Base-by-base conservation (phyloP, 139 green algal genomes). In the Chlamydomonas sphaeroides region DNA sequence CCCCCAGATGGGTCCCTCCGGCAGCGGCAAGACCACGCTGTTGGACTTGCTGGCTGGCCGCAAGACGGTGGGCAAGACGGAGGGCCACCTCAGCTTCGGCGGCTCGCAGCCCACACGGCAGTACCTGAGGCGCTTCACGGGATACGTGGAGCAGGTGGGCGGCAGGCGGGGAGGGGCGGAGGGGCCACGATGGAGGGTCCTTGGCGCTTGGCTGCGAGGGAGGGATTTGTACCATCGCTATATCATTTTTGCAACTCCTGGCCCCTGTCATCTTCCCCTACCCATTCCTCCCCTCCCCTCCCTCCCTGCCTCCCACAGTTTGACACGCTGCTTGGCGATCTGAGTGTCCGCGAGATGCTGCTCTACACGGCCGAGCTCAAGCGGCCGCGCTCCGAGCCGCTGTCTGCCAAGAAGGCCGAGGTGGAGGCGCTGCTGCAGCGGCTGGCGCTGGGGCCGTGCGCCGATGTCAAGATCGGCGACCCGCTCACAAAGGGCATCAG, bases 11-110 rank as follows among this genome's bases (percentile, higher is more conserved):
- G 94, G 94, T 17, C 89, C 92, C 32, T 90, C 77, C 51, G 94
- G 94, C 63, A 89, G 68, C 66, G 95, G 95, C 62, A 97, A 98
- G 84, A 96, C 93, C 53, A 96, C 93, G 23, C 78, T 97, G 11
- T 86, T 97, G 41, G 88, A 91, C 68, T 38, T 91, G 66, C 61
- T 92, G 63, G 84, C 84, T 26, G 86, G 93, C 26, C 83, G 91
- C 74, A 90, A 90, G 83, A 92, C 81, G 25, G 61, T 74, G 14
- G 88, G 88, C 65, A 85, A 57, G n/a, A 78, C 38, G 23, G 49
- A 81, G 35, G 94, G 94, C 30, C 57, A 90, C 32, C 77, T 97
- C 26, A 73, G 88, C 32, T 97, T 94, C 86, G 89, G 84, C 28
- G 90, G 89, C 56, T 59, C 90, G 35, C 49, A 65, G 57, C 88